These are phyloP conservation scores for Neopestalotiopsis sp. DNA, from an alignment of 2,329 filamentous ascomycete species.

Conservation along the genomic window DNA sequence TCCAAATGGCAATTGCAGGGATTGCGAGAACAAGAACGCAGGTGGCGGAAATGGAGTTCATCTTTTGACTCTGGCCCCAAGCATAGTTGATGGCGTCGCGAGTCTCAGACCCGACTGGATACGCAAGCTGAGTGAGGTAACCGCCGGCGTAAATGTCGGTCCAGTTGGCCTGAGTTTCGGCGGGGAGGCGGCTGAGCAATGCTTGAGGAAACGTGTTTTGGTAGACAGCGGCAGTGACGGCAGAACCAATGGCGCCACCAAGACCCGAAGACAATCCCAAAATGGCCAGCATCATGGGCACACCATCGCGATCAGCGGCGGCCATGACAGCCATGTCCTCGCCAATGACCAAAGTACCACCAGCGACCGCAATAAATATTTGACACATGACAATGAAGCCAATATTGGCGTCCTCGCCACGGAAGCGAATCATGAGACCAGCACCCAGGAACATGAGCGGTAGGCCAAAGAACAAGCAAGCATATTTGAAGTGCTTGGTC, in stretches of 20 bases:
- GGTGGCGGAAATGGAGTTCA: conserved; percentile 53
- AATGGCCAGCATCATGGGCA: conserved; percentile 62
- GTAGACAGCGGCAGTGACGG: conserved; percentile 67
- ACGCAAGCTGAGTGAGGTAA: conserved; percentile 51
- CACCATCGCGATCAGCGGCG: conserved; percentile 59
- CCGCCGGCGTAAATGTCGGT: conserved; percentile 51
- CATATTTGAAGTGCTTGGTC: conserved; percentile 58
- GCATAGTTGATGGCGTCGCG: conserved; percentile 59
- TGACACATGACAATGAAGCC: conserved; percentile 63
- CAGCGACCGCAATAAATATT: conserved; percentile 60
- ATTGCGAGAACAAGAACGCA: conserved; percentile 31
- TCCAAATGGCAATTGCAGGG: conserved; percentile 19
- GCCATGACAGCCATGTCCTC: conserved; percentile 66
- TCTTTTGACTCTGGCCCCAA: conserved; percentile 56
- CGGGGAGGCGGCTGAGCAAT: conserved; percentile 54
- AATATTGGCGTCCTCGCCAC: conserved; percentile 52
- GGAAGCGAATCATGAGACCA: conserved; percentile 62
- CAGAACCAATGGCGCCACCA: conserved; percentile 63
- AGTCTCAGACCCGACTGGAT: conserved; percentile 50
- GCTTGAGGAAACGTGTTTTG: conserved; percentile 58
- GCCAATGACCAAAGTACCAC: conserved; percentile 61
- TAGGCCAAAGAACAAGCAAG: conserved; percentile 44
- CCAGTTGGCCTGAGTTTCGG: conserved; percentile 42
- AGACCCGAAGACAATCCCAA: conserved; percentile 62
- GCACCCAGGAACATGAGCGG: conserved; percentile 59